phyloP scores from a whole-genome alignment of 345 rosid genomes.

The Melastoma malabathricum region DNA sequence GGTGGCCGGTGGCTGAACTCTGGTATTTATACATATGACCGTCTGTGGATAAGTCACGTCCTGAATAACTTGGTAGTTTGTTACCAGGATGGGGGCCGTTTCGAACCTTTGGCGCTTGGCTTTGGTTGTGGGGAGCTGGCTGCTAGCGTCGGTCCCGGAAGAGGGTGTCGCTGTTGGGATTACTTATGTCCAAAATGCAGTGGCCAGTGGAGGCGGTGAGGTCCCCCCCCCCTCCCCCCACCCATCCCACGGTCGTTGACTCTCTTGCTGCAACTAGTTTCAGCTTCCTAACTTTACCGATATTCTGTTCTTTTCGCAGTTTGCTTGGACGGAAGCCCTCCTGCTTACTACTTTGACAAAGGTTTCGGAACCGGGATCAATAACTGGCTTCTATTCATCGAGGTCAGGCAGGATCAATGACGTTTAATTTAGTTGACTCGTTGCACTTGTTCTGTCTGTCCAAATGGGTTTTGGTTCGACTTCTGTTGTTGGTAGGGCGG shows the following conservation, averaged over 20 bases:
- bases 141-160: constrained; percentile 22
- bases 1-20: no score
- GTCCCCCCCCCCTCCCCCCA: no score
- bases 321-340: constrained; percentile 93
- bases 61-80: no score
- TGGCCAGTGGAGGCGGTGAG: constrained; percentile 83
- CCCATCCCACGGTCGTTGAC: constrained; percentile 3
- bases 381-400: constrained; percentile 82
- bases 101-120: no score
- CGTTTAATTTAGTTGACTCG: no score
- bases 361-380: constrained; percentile 77
- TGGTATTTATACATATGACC: no score
- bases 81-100: no score
- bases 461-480: no score
- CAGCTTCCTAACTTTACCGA: not conserved
- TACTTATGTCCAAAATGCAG: constrained; percentile 44
- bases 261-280: not conserved
- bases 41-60: no score
- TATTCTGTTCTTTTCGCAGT: constrained; percentile 28
- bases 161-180: constrained; percentile 42
- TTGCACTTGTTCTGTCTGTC: no score
- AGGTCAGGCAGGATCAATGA: constrained; percentile 32
- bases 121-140: no score
- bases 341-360: constrained; percentile 71
- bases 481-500: constrained; percentile 51